phyloP scores from a whole-genome alignment of 2,329 filamentous ascomycete genomes.

The Madurella fahalii region DNA sequence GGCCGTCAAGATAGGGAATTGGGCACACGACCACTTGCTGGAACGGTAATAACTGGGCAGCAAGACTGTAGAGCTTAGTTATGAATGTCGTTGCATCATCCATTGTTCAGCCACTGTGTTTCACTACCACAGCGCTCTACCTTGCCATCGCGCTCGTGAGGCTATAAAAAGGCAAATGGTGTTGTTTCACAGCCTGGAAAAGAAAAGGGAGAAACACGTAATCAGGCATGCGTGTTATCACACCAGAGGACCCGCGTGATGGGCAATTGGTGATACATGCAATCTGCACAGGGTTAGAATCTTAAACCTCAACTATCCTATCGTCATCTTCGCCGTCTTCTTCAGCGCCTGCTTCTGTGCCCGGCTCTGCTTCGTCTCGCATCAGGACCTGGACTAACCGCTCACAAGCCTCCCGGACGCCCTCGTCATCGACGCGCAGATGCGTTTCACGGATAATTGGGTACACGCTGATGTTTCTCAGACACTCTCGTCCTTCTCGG shows the following conservation, averaged over 20 bases:
- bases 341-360: conserved; percentile 40
- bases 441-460: conserved; percentile 86
- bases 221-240: not conserved
- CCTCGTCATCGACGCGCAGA: conserved; percentile 69
- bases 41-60: not conserved
- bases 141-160: too few relatives aligned
- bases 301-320: conserved; percentile 51
- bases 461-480: conserved; percentile 79
- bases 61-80: too few relatives aligned
- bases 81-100: too few relatives aligned
- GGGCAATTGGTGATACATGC: not conserved
- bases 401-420: conserved; percentile 79
- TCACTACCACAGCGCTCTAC: too few relatives aligned
- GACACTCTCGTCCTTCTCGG: conserved; percentile 64
- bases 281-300: not conserved
- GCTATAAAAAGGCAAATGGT: too few relatives aligned
- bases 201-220: too few relatives aligned
- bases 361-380: conserved; percentile 59
- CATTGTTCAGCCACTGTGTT: too few relatives aligned
- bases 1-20: conserved; percentile 3
- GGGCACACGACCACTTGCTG: conserved; percentile 9
- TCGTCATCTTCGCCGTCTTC: conserved; percentile 53
- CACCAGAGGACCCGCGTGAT: not conserved
- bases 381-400: conserved; percentile 84
- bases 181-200: too few relatives aligned